Evolutionary conservation across 352 stramenopile species (phyloP).

Genomic region (Saprolegnia parasitica): DNA sequence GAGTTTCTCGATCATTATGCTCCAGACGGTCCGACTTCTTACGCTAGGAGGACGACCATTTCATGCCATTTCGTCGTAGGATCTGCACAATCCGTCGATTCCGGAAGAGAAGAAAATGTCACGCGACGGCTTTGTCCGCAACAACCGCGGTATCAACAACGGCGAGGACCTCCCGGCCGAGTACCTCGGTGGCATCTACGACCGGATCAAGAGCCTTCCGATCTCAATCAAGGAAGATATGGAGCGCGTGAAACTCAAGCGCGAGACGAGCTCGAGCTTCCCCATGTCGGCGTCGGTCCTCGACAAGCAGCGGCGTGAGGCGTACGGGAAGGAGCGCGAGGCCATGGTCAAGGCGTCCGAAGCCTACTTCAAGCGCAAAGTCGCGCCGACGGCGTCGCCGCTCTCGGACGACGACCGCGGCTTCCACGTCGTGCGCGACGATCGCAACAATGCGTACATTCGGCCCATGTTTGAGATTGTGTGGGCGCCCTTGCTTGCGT

Average conservation of each 20-base stretch:
- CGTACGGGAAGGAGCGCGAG: slow-evolving; percentile 79
- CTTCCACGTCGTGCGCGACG: slow-evolving; percentile 66
- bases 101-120: slow-evolving; percentile 97
- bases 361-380: slow-evolving; percentile 54
- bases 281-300: slow-evolving; percentile 7
- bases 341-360: slow-evolving; percentile 69
- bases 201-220: slow-evolving; percentile 92
- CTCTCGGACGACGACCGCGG: slow-evolving; percentile 15
- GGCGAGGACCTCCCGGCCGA: slow-evolving; percentile 92
- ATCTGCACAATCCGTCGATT: slow-evolving; percentile 99
- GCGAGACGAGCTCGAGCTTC: slow-evolving; percentile 4
- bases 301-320: slow-evolving; percentile 57
- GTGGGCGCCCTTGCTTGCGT: slow-evolving; percentile 95
- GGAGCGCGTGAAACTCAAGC: slow-evolving; percentile 42
- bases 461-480: slow-evolving; percentile 98
- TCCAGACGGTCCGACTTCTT: slow-evolving; percentile 44
- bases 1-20: slow-evolving; percentile 90
- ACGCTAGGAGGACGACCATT: not conserved
- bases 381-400: slow-evolving; percentile 7
- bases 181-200: slow-evolving; percentile 92
- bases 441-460: slow-evolving; percentile 70
- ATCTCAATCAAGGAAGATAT: slow-evolving; percentile 98
- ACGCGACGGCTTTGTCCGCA: slow-evolving; percentile 93
- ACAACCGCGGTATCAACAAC: slow-evolving; percentile 97
- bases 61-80: no score